These are phyloP conservation scores for Dothidotthia symphoricarpi DNA, from an alignment of 2,329 filamentous ascomycete species.

Conservation along the genomic window DNA sequence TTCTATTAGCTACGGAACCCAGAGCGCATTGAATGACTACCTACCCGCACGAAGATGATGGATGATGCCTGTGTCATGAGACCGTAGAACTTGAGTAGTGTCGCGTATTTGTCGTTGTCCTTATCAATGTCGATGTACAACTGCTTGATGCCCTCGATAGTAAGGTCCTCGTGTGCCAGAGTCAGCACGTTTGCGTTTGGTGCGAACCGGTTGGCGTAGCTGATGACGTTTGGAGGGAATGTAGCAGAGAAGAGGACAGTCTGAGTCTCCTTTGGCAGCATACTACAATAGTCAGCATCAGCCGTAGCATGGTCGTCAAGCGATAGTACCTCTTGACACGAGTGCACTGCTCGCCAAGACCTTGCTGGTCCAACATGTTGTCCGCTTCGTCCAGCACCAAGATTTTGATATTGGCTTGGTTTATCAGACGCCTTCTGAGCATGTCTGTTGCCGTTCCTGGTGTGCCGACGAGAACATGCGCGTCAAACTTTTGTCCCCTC, in stretches of 20 bases:
- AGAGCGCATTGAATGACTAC: slow-evolving; percentile 16
- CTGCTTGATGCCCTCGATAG: slow-evolving; percentile 94
- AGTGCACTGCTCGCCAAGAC: slow-evolving; percentile 90
- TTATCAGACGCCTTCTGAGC: slow-evolving; percentile 72
- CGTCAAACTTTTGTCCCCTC: slow-evolving; percentile 66
- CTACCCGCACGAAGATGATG: slow-evolving; percentile 93
- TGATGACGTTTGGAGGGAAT: slow-evolving; percentile 79
- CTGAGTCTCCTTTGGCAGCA: slow-evolving; percentile 74
- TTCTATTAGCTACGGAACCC: slow-evolving; percentile 1
- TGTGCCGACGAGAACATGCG: slow-evolving; percentile 85
- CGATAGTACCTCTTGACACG: slow-evolving; percentile 67
- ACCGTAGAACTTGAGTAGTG: slow-evolving; percentile 89
- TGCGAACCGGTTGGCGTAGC: slow-evolving; percentile 80
- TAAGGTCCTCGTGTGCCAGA: slow-evolving; percentile 85
- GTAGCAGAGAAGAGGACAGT: slow-evolving; percentile 95
- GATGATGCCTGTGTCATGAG: slow-evolving; percentile 96
- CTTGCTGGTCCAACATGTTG: slow-evolving; percentile 97
- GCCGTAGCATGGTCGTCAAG: not conserved
- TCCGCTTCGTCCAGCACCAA: slow-evolving; percentile 96
- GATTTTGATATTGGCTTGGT: slow-evolving; percentile 69
- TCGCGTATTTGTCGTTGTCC: slow-evolving; percentile 80
- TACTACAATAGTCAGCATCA: slow-evolving; percentile 50
- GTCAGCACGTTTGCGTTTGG: slow-evolving; percentile 84
- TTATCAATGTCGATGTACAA: slow-evolving; percentile 92
- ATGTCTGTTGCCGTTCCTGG: slow-evolving; percentile 90